Evolutionary conservation across 192 early-diverging fungal species (phyloP).

Genomic region (Coemansia sp.): DNA sequence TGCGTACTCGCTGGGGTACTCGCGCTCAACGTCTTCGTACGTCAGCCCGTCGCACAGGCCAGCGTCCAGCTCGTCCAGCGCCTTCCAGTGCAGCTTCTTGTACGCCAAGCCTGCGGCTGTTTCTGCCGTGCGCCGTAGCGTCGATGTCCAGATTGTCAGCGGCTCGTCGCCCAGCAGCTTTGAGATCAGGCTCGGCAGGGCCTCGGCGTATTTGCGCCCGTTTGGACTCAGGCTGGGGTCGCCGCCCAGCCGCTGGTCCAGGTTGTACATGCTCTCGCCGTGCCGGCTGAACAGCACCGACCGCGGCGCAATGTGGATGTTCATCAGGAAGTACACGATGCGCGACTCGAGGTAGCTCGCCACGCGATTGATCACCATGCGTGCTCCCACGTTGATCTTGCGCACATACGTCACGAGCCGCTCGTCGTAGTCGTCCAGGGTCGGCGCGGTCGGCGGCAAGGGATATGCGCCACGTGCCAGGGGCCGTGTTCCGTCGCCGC

Average conservation of each 20-base stretch:
- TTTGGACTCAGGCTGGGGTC: conserved; percentile 87
- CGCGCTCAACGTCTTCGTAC: conserved; percentile 95
- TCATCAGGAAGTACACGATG: conserved; percentile 99
- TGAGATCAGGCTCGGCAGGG: conserved; percentile 79
- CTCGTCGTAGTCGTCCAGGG: conserved; percentile 60
- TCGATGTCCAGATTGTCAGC: conserved; percentile 95
- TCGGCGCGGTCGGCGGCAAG: conserved; percentile 39
- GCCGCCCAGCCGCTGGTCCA: conserved; percentile 90
- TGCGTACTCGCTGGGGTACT: conserved; percentile 91
- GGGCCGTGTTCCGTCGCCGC: conserved; percentile 53
- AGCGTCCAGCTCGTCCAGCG: conserved; percentile 94
- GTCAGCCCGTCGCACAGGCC: conserved; percentile 98
- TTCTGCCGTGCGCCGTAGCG: conserved; percentile 89
- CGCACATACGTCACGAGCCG: conserved; percentile 83
- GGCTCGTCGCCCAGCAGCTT: conserved; percentile 72
- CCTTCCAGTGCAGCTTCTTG: conserved; percentile 95
- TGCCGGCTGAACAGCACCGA: conserved; percentile 91
- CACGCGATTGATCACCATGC: conserved; percentile 92
- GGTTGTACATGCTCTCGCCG: conserved; percentile 94
- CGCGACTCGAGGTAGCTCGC: conserved; percentile 93
- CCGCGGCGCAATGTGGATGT: conserved; percentile 93
- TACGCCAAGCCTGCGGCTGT: conserved; percentile 78
- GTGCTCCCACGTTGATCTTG: conserved; percentile 89
- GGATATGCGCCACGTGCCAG: conserved; percentile 53
- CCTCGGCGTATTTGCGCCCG: conserved; percentile 81